These are phyloP conservation scores for Fonsecaea multimorphosa DNA, from an alignment of 2,329 filamentous ascomycete species.

Conservation along the genomic window DNA sequence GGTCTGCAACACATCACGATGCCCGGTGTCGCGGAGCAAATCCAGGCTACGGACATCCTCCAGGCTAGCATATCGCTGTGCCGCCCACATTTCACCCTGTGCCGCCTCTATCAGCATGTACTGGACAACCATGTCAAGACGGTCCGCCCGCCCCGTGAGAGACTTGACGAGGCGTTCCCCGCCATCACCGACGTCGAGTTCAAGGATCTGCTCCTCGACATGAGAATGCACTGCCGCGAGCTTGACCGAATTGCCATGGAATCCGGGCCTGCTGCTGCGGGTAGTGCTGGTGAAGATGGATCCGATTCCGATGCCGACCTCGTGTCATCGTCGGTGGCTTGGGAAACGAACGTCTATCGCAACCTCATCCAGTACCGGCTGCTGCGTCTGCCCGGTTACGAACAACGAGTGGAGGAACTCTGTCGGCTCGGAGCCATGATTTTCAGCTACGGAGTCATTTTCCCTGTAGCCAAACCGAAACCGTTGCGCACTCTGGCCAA, in stretches of 20 bases:
- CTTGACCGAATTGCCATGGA: background rate
- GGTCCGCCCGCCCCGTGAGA: slow-evolving; percentile 22
- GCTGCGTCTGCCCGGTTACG: slow-evolving; percentile 8
- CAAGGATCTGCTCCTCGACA: slow-evolving; percentile 25
- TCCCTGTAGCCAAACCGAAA: slow-evolving; percentile 11
- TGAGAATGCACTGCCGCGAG: slow-evolving; percentile 20
- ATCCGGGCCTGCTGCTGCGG: background rate
- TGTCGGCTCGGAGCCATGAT: slow-evolving; percentile 21
- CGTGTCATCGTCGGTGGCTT: background rate
- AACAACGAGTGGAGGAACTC: slow-evolving; percentile 9
- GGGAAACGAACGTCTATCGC: slow-evolving; percentile 25
- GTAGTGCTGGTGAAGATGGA: background rate
- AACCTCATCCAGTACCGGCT: slow-evolving; percentile 22
- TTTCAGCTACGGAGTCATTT: slow-evolving; percentile 26
- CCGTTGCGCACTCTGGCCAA: slow-evolving; percentile 4
- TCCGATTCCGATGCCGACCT: no score
- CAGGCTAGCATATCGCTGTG: slow-evolving; percentile 17
- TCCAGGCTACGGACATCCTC: slow-evolving; percentile 28
- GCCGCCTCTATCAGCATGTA: slow-evolving; percentile 17
- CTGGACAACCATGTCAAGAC: slow-evolving; percentile 20
- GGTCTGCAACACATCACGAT: slow-evolving; percentile 14
- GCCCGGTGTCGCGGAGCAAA: slow-evolving; percentile 23
- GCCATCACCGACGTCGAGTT: slow-evolving; percentile 15
- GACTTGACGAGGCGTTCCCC: slow-evolving; percentile 15
- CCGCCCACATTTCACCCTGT: slow-evolving; percentile 18